Percentiles rank a stretch among this genome's conserved stretches.
These are phyloP conservation scores for Polytrichum formosum DNA, from an alignment of 225 moss, liverwort and hornwort species.

Conservation along the genomic window DNA sequence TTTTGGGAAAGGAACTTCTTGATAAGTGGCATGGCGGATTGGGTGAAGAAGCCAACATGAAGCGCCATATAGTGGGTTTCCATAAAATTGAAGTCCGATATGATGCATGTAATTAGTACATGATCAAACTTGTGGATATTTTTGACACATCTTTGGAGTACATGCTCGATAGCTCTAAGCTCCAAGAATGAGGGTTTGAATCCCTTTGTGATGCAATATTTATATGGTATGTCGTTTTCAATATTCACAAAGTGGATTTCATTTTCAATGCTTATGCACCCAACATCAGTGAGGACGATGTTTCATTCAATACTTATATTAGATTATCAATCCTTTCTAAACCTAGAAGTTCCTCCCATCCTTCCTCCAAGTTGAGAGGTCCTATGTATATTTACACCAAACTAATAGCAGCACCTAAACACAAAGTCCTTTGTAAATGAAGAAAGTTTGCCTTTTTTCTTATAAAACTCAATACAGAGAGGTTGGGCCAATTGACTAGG, in stretches of 20 bases:
- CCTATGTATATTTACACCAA: background rate
- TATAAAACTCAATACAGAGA: too few species aligned
- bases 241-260: background rate
- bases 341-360: background rate
- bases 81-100: background rate
- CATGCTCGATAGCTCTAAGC: background rate
- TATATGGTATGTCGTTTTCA: background rate
- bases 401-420: background rate
- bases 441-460: background rate
- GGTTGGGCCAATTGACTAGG: too few species aligned
- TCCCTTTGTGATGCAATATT: background rate
- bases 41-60: background rate
- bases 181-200: background rate
- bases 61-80: background rate
- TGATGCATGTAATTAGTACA: background rate
- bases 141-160: background rate
- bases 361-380: background rate
- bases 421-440: background rate
- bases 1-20: background rate
- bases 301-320: too few species aligned
- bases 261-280: background rate
- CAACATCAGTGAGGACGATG: background rate
- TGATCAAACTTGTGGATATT: background rate
- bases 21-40: background rate
- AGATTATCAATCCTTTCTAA: background rate